Conservation (phyloP, 768 basidiomycete genomes). For the Suillus alpinus region DNA sequence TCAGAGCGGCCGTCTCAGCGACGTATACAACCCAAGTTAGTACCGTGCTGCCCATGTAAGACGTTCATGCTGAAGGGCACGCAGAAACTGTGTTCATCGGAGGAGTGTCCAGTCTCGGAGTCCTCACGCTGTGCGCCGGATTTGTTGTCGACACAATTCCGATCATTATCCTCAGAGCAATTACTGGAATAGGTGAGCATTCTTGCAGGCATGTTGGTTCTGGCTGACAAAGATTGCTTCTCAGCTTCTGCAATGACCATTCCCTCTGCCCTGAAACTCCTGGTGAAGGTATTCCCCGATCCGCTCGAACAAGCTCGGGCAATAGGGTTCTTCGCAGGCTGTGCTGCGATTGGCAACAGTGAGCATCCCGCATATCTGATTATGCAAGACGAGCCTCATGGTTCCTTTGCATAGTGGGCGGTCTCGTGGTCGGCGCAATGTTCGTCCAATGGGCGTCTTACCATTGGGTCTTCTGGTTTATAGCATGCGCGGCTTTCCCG, state of each 20-base stretch:
- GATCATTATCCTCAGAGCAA: slow-evolving; percentile 48
- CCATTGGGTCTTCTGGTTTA: slow-evolving; percentile 51
- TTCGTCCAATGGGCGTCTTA: slow-evolving; percentile 40
- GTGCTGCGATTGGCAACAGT: slow-evolving; percentile 47
- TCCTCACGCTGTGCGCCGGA: slow-evolving; percentile 43
- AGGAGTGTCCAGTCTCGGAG: slow-evolving; percentile 39
- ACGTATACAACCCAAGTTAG: slow-evolving; percentile 41
- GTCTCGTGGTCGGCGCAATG: slow-evolving; percentile 41
- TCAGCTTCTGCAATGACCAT: slow-evolving; percentile 48
- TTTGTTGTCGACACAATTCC: slow-evolving; percentile 45
- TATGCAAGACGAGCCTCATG: neutral
- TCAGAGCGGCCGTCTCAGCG: slow-evolving; percentile 38
- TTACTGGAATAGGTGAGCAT: slow-evolving; percentile 45
- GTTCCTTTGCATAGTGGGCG: slow-evolving; percentile 28
- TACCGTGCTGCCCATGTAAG: neutral
- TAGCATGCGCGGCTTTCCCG: slow-evolving; percentile 36
- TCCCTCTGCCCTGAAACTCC: slow-evolving; percentile 47
- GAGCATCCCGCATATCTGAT: slow-evolving; percentile 19
- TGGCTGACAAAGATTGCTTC: neutral
- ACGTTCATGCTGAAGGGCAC: neutral
- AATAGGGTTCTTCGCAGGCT: slow-evolving; percentile 45
- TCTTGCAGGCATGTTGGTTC: neutral
- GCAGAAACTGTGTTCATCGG: slow-evolving; percentile 39
- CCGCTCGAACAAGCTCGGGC: slow-evolving; percentile 45
- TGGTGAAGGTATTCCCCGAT: slow-evolving; percentile 49